Base-by-base conservation (phyloP, 2,329 filamentous ascomycete genomes). In the Beauveria brongniartii region DNA sequence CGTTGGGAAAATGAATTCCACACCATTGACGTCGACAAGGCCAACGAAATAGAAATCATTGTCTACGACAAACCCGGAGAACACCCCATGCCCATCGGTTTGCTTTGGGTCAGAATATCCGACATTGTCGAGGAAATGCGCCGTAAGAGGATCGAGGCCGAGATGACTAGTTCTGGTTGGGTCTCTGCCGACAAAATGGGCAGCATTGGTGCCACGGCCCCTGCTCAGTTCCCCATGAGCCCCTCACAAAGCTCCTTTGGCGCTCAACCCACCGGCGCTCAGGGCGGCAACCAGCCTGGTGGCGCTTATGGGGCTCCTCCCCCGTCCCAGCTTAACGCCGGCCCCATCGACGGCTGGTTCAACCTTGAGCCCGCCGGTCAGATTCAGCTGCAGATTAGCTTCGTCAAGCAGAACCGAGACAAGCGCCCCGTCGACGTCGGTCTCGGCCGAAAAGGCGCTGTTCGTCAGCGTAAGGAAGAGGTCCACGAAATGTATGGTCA, bases 401-500 rank as follows among this genome's bases (percentile, higher is more conserved):
- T 99, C 72, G 83, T 89, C 70, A 99, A 97, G 77, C 90, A 94
- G 74, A 88, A 87, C 69, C 92, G 90, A 71, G 91, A 93, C 69
- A 85, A 89, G 61, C 83, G 89, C 63, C 88, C 87, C 2, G 89
- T 96, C 70, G 92, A 97, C 70, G 82, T 93, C 62, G 94, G 94
- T 70, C 86, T 99, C 65, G 91, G 91, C 65, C 90, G 94, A 72
- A 96, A 97, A 77, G 94, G 93, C 70, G 94, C 94, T 65, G 92
- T 99, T 67, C 91, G 94, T 67, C 93, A 99, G 77, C 91, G 91
- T 71, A 99, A 99, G 79, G 94, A 99, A 75, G 92, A 97, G 70
- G 88, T 99, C 5, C 91, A 97, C 77, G 94, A 99, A 78, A 96
- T 97, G 81, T 97, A 96, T 72, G 94, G 94, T 54, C 94, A 99